These are phyloP conservation scores for Nigrospora oryzae DNA, from an alignment of 2,329 filamentous ascomycete genomes.

Conservation along the genomic window DNA sequence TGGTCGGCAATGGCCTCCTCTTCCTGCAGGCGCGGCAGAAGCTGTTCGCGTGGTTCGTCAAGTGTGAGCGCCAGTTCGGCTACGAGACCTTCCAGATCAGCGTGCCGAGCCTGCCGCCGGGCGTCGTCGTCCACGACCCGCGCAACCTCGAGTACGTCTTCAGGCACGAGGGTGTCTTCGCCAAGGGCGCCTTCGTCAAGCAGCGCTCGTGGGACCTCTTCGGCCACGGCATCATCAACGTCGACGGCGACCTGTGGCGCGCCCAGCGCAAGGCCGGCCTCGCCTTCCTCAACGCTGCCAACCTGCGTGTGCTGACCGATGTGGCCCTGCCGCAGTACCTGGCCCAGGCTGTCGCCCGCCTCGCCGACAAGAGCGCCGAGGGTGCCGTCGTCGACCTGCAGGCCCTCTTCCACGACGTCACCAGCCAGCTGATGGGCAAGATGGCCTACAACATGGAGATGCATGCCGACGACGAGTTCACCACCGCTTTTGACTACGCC, in stretches of 20 bases:
- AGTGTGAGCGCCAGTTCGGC: conserved; percentile 46
- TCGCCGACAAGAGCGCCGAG: conserved; percentile 22
- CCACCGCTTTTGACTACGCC: conserved; percentile 51
- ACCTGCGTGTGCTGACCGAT: conserved; percentile 48
- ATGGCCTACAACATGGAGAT: conserved; percentile 66
- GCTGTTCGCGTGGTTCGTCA: conserved; percentile 55
- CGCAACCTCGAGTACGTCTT: conserved; percentile 55
- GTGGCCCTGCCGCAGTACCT: conserved; percentile 48
- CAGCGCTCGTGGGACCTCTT: conserved; percentile 54
- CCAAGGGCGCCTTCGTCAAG: conserved; percentile 56
- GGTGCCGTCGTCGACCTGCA: conserved; percentile 43
- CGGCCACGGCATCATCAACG: conserved; percentile 58
- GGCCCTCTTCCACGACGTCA: conserved; percentile 53
- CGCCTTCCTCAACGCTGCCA: conserved; percentile 48
- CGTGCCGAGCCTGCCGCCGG: conserved; percentile 53
- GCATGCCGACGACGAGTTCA: conserved; percentile 52
- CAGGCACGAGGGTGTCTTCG: conserved; percentile 50
- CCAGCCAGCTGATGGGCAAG: conserved; percentile 56
- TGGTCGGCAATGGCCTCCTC: conserved; percentile 52
- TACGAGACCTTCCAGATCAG: conserved; percentile 54
- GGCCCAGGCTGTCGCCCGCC: conserved; percentile 26
- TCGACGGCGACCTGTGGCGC: conserved; percentile 55
- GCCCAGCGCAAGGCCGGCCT: conserved; percentile 54
- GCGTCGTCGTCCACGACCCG: conserved; percentile 55
- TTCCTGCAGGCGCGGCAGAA: conserved; percentile 52